Base-by-base conservation (phyloP, 2,329 filamentous ascomycete species). In the Capronia americana region DNA sequence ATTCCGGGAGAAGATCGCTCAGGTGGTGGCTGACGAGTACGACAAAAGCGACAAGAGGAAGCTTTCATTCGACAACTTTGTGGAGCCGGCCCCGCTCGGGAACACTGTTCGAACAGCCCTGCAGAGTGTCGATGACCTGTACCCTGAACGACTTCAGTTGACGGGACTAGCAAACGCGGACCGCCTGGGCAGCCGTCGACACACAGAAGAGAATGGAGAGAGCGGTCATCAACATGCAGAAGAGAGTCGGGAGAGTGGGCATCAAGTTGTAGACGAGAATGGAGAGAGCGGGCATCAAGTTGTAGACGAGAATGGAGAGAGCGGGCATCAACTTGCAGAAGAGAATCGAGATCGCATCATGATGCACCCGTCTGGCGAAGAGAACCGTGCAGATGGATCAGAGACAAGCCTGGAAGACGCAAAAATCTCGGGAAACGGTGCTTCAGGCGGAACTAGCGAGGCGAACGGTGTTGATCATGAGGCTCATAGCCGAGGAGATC, bases 71-170 rank as follows among this genome's bases (percentile, higher is more conserved):
- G 86, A 90, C 30, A 85, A 79, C 0, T 95, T 93, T 76, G 81
- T 91, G 6, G 81, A 84, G 38, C 78, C 80, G 2, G 73, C 79
- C 1, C 80, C 85, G 0, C 81, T 85, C 12, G 88, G 86, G 71
- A 79, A 83, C 4, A 79, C 79, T 2, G 81, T 97, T n/a, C 90
- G 89, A 71, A 96, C 94, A 0, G 86, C 88, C 1, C 78, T 96
- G 46, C 87, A 96, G 73, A 93, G 94, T 60, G 89, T 98, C 0
- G 90, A 93, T 75, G 94, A 98, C 75, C 82, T 99, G 17, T 97
- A 91, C 75, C 90, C 91, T 0, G 84, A 86, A 23, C 90, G 87
- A 56, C 77, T 93, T 24, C 75, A 72, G 3, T 62, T 51, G 32
- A 20, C 66, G 24, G 17, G 26, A 11, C 24, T 46, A 4, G 58